Base-by-base conservation (phyloP, 2,329 filamentous ascomycete species). In the Penicillium sp. region DNA sequence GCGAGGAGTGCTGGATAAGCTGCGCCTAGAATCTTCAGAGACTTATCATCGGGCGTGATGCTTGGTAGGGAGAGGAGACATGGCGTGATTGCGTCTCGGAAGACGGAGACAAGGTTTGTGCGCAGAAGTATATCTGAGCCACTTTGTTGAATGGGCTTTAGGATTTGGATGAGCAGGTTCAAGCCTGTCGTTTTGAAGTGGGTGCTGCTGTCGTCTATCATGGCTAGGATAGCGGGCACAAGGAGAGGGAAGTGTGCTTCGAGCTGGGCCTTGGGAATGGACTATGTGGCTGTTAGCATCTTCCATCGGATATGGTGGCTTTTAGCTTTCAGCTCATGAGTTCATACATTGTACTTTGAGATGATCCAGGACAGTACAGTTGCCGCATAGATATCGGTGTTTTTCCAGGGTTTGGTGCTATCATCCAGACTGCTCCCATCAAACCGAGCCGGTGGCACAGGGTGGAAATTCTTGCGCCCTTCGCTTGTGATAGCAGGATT, bases 41-140 rank as follows among this genome's bases (percentile, higher is more conserved):
- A 86, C 46, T 93, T 86, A 0, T 75, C 63, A 59, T 87, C 85
- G 0, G 86, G 82, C 0, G 88, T 95, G 34, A 95, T 72, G 10
- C 77, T 81, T 0, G 91, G 90, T 5, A 95, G 75, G 58, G 82
- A 87, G 6, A 85, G 76, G n/a, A 95, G 76, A 28, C 83, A 81
- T 0, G 88, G 86, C 13, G 59, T 63, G 27, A 75, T 52, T 20
- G 71, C 71, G 34, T 74, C 70, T 57, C 70, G 63, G 49, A 74
- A 74, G 44, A 74, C 71, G 2, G 71, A 70, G 22, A 65, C 65
- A 13, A 75, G 61, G 44, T 73, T 73, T 6, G 69, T 73, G 18
- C 68, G 64, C 14, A 55, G 57, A 6, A 74, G 61, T 13, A 74
- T 70, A 38, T 68, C 64, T 3, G 68, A 71, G 42, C 61, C 58